phyloP scores from a whole-genome alignment of 2,329 filamentous ascomycete genomes.

The Sclerotinia trifoliorum region DNA sequence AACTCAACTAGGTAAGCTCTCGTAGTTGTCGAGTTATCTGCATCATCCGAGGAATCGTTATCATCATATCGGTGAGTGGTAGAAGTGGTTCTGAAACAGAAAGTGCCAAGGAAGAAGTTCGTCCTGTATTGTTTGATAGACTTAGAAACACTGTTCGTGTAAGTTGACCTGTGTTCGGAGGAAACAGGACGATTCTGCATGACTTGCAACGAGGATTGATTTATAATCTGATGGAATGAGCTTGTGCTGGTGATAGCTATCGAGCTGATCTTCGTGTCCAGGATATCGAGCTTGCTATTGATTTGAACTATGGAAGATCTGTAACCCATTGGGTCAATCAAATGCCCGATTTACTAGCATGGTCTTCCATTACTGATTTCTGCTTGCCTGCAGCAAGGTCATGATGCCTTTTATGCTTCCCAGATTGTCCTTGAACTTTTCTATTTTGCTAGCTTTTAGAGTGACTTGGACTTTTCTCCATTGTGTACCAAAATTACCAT shows the following conservation, averaged over 20 bases:
- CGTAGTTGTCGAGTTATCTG: not conserved
- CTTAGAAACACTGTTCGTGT: not conserved
- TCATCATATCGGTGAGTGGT: not conserved
- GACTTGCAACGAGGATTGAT: not conserved
- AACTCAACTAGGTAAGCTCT: not conserved
- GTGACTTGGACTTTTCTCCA: conserved; percentile 20
- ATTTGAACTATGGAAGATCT: not conserved
- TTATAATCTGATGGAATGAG: not conserved
- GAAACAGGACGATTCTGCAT: not conserved
- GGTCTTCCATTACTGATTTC: not conserved
- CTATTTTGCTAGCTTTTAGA: conserved; percentile 23
- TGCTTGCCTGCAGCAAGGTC: conserved; percentile 16
- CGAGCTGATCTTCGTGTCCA: not conserved
- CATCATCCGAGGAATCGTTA: not conserved
- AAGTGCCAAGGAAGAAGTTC: not conserved
- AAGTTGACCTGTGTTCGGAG: not conserved
- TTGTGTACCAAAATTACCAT: conserved; percentile 11
- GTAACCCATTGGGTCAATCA: not conserved
- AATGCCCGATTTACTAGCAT: not conserved
- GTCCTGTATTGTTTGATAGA: not conserved
- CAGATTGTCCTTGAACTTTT: conserved; percentile 17
- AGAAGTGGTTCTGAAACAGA: not conserved
- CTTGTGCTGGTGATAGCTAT: not conserved
- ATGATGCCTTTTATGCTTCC: conserved; percentile 21
- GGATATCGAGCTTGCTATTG: not conserved